phyloP scores from a whole-genome alignment of 1,284 basidiomycete genomes.

The Leccinum ponderosum region DNA sequence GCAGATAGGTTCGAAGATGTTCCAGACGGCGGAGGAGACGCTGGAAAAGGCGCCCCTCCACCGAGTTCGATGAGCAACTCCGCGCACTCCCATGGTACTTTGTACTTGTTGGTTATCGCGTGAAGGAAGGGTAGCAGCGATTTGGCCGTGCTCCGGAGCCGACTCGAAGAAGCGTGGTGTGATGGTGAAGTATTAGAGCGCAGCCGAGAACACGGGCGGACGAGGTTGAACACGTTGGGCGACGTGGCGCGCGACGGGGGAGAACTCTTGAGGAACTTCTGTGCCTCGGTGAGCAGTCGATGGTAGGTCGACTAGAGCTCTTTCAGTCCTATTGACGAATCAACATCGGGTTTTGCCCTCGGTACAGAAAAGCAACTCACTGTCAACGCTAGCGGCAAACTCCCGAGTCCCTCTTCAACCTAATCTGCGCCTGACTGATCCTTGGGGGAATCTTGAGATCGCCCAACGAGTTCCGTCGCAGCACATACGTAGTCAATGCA shows the following conservation, averaged over 20 bases:
- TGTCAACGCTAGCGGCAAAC: conserved; percentile 80
- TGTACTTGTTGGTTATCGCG: conserved; percentile 57
- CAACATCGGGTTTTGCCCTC: not conserved
- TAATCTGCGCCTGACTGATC: conserved; percentile 84
- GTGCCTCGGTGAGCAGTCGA: conserved; percentile 51
- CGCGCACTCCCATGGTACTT: conserved; percentile 87
- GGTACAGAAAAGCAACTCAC: conserved; percentile 48
- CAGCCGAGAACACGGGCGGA: conserved; percentile 38
- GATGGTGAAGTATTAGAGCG: conserved; percentile 45
- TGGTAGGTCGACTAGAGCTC: conserved; percentile 61
- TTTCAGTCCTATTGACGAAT: conserved; percentile 55
- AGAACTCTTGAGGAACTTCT: conserved; percentile 47
- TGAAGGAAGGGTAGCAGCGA: conserved; percentile 39
- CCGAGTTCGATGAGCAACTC: conserved; percentile 83
- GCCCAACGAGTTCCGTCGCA: conserved; percentile 60
- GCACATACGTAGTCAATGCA: conserved; percentile 23
- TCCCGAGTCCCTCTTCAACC: conserved; percentile 76
- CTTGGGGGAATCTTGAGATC: conserved; percentile 86
- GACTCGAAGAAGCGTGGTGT: conserved; percentile 11
- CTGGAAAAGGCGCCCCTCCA: conserved; percentile 43
- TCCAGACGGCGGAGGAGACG: conserved; percentile 22
- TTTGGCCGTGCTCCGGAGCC: conserved; percentile 37
- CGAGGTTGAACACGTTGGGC: conserved; percentile 39
- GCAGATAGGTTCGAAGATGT: conserved; percentile 39
- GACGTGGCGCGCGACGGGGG: conserved; percentile 43